Percentiles rank a stretch among this genome's conserved stretches.
These are phyloP conservation scores for Colletotrichum zoysiae DNA, from an alignment of 2,329 filamentous ascomycete species.

Conservation along the genomic window DNA sequence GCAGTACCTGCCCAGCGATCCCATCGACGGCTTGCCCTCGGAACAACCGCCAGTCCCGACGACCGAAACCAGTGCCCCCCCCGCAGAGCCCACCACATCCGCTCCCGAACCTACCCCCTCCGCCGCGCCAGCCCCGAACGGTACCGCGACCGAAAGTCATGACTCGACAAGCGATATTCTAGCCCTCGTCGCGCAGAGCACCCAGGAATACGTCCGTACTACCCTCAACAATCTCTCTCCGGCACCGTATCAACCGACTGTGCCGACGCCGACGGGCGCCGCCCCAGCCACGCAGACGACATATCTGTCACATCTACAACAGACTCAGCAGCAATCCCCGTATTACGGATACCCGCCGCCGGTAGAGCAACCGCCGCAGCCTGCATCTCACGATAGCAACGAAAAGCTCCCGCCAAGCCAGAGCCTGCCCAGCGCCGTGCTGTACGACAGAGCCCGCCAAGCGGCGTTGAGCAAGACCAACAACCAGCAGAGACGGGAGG, in stretches of 20 bases:
- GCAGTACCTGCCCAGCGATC: constrained; percentile 54
- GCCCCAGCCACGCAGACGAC: constrained; percentile 52
- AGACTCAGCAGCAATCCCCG: constrained; percentile 46
- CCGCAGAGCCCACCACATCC: constrained; percentile 25
- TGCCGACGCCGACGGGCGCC: constrained; percentile 51
- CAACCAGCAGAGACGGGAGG: constrained; percentile 67
- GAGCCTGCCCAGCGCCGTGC: constrained; percentile 64
- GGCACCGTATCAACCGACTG: constrained; percentile 57
- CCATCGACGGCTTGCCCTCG: constrained; percentile 37
- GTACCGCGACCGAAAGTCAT: constrained; percentile 46
- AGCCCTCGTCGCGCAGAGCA: constrained; percentile 59
- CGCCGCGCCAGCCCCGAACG: constrained; percentile 43
- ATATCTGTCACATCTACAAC: constrained; percentile 55
- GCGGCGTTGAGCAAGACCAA: constrained; percentile 69
- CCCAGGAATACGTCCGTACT: constrained; percentile 59
- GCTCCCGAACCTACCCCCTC: constrained; percentile 27
- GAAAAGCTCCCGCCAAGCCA: constrained; percentile 67
- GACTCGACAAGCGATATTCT: constrained; percentile 60
- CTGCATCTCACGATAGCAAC: constrained; percentile 50
- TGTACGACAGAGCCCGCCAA: constrained; percentile 71
- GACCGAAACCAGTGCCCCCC: constrained; percentile 37
- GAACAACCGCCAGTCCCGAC: constrained; percentile 38
- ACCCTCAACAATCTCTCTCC: constrained; percentile 59
- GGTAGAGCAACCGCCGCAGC: constrained; percentile 44
- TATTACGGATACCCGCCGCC: constrained; percentile 43